A percentile compares a stretch with the other conserved stretches of the same genome.
These are phyloP conservation scores for Fusarium sp. DNA, from an alignment of 2,329 filamentous ascomycete genomes.

Conservation along the genomic window DNA sequence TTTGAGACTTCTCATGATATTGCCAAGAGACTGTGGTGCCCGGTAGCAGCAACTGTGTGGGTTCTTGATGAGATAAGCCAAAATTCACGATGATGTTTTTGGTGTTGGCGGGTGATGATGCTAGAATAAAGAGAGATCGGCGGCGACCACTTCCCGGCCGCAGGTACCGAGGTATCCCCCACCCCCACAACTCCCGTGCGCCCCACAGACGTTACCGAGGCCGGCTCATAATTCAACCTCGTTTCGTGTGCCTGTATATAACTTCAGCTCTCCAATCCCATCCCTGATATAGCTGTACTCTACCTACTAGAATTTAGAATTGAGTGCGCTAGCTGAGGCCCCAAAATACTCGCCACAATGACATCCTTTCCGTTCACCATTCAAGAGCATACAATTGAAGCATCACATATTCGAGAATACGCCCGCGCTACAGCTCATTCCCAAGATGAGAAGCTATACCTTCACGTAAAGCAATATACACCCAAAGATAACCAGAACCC, in stretches of 20 bases:
- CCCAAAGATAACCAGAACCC: slow-evolving; percentile 76
- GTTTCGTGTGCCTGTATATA: neutral
- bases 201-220: slow-evolving; percentile 31
- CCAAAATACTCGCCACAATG: slow-evolving; percentile 11
- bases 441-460: slow-evolving; percentile 78
- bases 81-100: slow-evolving; percentile 1
- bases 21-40: neutral
- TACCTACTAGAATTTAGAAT: too few relatives aligned
- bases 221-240: slow-evolving; percentile 20
- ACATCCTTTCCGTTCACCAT: slow-evolving; percentile 64
- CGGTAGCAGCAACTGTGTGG: neutral
- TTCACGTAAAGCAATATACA: slow-evolving; percentile 89
- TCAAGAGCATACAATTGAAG: slow-evolving; percentile 77
- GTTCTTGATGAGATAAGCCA: neutral
- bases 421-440: slow-evolving; percentile 75
- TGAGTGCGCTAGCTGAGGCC: neutral
- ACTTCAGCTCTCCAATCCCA: neutral
- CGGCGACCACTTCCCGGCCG: slow-evolving; percentile 24
- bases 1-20: slow-evolving; percentile 3
- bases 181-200: slow-evolving; percentile 26
- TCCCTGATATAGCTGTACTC: neutral
- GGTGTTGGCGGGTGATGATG: neutral
- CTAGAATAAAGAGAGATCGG: slow-evolving; percentile 11
- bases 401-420: slow-evolving; percentile 86
- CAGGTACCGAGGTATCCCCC: slow-evolving; percentile 40